A percentile compares a stretch with the other conserved stretches of the same genome.
phyloP scores from a whole-genome alignment of 495 filamentous ascomycete genomes.

The Aspergillus asperescens region DNA sequence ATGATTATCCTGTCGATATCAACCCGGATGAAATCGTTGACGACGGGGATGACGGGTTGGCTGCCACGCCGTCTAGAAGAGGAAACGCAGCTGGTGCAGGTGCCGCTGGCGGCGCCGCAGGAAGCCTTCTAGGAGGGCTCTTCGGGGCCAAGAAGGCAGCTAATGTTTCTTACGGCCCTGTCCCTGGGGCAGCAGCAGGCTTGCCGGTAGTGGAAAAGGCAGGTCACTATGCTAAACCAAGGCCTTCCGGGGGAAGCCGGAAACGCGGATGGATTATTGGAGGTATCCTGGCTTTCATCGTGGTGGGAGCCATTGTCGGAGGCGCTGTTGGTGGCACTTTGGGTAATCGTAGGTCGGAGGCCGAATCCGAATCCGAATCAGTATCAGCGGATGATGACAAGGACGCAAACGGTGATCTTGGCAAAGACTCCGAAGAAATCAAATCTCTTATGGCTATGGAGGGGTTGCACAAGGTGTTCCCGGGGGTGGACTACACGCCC shows the following conservation, averaged over 20 bases:
- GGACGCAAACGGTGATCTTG: slow-evolving; percentile 58
- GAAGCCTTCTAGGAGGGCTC: slow-evolving; percentile 41
- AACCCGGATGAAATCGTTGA: slow-evolving; percentile 78
- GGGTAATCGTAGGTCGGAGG: slow-evolving; percentile 35
- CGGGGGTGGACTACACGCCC: slow-evolving; percentile 95
- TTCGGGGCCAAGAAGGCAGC: slow-evolving; percentile 41
- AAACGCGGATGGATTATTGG: slow-evolving; percentile 67
- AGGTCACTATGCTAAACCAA: slow-evolving; percentile 44
- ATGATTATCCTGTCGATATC: slow-evolving; percentile 48
- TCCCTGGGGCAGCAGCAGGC: slow-evolving; percentile 41
- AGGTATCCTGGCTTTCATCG: slow-evolving; percentile 52
- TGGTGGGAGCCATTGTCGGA: slow-evolving; percentile 69
- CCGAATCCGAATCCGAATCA: not conserved
- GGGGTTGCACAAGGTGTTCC: slow-evolving; percentile 86
- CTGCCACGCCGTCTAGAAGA: slow-evolving; percentile 37
- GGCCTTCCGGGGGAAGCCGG: slow-evolving; percentile 57
- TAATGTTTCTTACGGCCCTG: slow-evolving; percentile 46
- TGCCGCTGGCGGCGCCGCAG: slow-evolving; percentile 52
- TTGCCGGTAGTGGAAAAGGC: slow-evolving; percentile 22
- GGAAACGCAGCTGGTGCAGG: slow-evolving; percentile 37
- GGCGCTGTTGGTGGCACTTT: slow-evolving; percentile 72
- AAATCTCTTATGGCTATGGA: slow-evolving; percentile 72
- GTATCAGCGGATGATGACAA: slow-evolving; percentile 41
- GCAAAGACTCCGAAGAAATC: slow-evolving; percentile 73
- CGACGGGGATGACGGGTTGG: slow-evolving; percentile 77